Evolutionary conservation across 805 yeast species (phyloP), one percentile per base, ranked within the genome.

Genomic region (Pichia paraexigua): DNA sequence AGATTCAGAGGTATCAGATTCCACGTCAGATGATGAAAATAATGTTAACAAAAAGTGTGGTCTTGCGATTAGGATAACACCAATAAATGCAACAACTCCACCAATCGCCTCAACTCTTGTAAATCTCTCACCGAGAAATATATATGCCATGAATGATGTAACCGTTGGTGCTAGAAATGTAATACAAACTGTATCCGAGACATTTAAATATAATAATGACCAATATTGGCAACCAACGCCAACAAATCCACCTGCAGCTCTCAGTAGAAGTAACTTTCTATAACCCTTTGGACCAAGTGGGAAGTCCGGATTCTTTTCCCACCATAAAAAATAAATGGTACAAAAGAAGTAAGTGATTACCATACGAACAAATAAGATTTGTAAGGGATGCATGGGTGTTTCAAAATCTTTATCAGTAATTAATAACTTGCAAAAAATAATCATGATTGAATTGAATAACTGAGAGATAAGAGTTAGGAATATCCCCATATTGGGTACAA

Each of bases 151-250:
- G 22, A 88, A 66, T 0, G 89, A 86, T 0, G 96, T 85, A 18
- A 85, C 76, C 50, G 86, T 75, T 0, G 97, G 97, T 0, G 82
- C 73, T 60, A 90, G 66, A 58, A 90, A 90, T 2, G 92, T 80
- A 47, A 90, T 83, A 17, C 86, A 83, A 1, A 87, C 83, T 0
- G 95, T 87, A 61, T 90, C 97, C 12, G 91, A 82, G 7, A 90
- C 75, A 47, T 87, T 78, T 45, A 90, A 71, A 60, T 85, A 87
- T 68, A 80, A 74, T 56, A 90, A 69, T 1, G 95, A 80, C 63
- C 74, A 87, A 65, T 87, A 90, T 62, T 86, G 71, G 5, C 92
- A 84, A 61, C 83, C 83, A 7, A 89, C 95, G 4, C 96, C 95
- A 52, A 85, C 64, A 58, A 82, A 87, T 7, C 97, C 97, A 17